Conservation (phyloP, 1,284 basidiomycete genomes). For the Sporisorium graminicola region DNA sequence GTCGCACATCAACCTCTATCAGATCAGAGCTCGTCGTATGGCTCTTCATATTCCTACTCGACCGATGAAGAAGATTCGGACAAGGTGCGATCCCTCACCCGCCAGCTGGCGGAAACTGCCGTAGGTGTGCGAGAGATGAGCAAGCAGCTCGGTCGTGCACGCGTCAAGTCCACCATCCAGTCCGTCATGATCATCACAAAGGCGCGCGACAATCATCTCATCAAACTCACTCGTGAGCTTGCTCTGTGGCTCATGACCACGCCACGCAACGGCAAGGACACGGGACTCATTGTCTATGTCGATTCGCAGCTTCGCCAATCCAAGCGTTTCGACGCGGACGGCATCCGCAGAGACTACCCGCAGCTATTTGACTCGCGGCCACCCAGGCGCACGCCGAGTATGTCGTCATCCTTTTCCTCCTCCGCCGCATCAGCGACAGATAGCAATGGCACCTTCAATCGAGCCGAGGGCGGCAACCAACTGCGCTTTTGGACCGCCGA, state of each 20-base stretch:
- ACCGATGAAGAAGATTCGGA: constrained; percentile 77
- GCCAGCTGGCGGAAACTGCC: constrained; percentile 94
- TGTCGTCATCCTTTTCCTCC: constrained; percentile 43
- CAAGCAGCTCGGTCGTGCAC: constrained; percentile 94
- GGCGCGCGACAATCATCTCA: constrained; percentile 94
- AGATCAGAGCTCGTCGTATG: constrained; percentile 32
- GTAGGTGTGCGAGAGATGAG: constrained; percentile 98
- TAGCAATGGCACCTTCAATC: constrained; percentile 26
- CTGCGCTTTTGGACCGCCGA: constrained; percentile 96
- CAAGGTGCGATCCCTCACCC: constrained; percentile 78
- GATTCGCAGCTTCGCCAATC: constrained; percentile 92
- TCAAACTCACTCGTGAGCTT: constrained; percentile 92
- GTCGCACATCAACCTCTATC: constrained; percentile 31
- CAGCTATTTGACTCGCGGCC: constrained; percentile 78
- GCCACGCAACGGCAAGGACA: constrained; percentile 53
- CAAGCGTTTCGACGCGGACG: constrained; percentile 92
- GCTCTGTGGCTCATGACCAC: constrained; percentile 73
- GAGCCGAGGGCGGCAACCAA: constrained; percentile 77
- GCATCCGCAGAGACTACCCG: constrained; percentile 86
- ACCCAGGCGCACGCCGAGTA: constrained; percentile 32
- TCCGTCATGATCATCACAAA: constrained; percentile 97
- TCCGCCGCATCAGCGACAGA: constrained; percentile 34
- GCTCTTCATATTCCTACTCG: constrained; percentile 44
- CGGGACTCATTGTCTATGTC: constrained; percentile 77
- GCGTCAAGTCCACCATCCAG: constrained; percentile 90